Base-by-base conservation (phyloP, 2,329 filamentous ascomycete species). In the Fusarium acutatum region DNA sequence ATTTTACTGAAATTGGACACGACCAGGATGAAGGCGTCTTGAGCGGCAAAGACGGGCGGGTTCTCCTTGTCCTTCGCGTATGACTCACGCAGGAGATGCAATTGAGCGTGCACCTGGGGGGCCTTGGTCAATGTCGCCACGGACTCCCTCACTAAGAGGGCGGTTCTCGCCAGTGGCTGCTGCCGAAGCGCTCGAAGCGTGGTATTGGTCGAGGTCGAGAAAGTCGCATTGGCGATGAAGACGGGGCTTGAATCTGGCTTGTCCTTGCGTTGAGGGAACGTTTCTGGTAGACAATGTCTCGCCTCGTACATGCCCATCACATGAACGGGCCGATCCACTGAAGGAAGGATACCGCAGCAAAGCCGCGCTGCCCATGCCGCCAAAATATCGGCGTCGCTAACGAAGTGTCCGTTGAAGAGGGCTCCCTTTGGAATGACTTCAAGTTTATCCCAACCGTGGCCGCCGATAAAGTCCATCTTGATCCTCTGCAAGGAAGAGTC, bases 221-320 rank as follows among this genome's bases (percentile, higher is more conserved):
- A 64, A 6, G 60, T 64, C 7, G 60, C 60, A 49, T 64, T 64
- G 4, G 54, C 60, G 24, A 64, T 35, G 10, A 64, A 64, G 10
- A 60, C 54, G 0, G 60, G 60, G 17, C 60, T 64, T 5, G 54
- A 64, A 1, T 49, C 60, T 1, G 54, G 60, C 22, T 60, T 64
- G 12, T 60, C 60, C 28, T 60, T 49, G 35, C 43, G 54, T 14
- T 64, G 60, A 13, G 28, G 60, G 15, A 64, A 64, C 1, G 24
- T 64, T 11, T 60, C 35, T 35, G 60, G 54, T 6, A 64, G 10
- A 14, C 60, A 64, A 13, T 64, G 54, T 49, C 60, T 60, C 6
- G 43, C 60, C 43, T 64, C 43, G 10, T 64, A 60, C 60, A 64
- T 64, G 17, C 60, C 54, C 60, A 60, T 64, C 5, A 64, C 10